Conservation (phyloP, 2,329 filamentous ascomycete species). For the Fulvia fulva region DNA sequence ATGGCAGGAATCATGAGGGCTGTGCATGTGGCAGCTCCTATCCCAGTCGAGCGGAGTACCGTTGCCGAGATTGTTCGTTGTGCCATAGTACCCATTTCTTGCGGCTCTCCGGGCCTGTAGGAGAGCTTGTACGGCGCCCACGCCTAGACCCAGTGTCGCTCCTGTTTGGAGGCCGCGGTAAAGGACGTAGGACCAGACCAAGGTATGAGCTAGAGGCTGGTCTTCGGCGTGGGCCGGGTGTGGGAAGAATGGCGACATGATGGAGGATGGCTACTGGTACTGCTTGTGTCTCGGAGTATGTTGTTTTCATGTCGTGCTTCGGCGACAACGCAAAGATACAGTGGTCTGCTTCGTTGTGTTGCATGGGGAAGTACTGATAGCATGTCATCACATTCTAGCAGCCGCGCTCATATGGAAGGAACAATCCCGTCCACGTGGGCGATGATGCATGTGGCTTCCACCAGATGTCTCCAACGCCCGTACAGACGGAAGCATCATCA, state of each 20-base stretch:
- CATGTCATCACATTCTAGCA: too few relatives aligned
- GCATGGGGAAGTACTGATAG: too few relatives aligned
- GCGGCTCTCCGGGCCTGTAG: constrained; percentile 2
- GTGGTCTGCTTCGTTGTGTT: too few relatives aligned
- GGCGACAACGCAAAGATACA: too few relatives aligned
- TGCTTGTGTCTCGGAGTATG: too few relatives aligned
- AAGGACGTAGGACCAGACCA: constrained; percentile 59
- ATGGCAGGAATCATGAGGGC: constrained; percentile 45
- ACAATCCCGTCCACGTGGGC: too few relatives aligned
- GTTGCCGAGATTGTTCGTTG: constrained; percentile 30
- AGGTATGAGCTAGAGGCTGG: constrained; percentile 52
- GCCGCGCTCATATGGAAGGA: too few relatives aligned
- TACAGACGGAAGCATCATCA: too few relatives aligned
- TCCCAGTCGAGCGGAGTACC: constrained; percentile 32
- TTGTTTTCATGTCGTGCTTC: too few relatives aligned
- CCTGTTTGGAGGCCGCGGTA: constrained; percentile 54
- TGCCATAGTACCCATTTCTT: constrained; percentile 16
- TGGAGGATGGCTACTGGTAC: too few relatives aligned
- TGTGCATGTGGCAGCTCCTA: constrained; percentile 40
- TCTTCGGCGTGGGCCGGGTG: constrained; percentile 60
- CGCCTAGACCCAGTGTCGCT: constrained; percentile 44
- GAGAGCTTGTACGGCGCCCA: constrained; percentile 29
- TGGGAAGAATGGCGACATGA: constrained; percentile 55
- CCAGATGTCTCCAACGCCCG: too few relatives aligned
- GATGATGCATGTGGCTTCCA: too few relatives aligned